phyloP scores from a whole-genome alignment of 169 alveolate genomes.

The Plasmodium cynomolgi region DNA sequence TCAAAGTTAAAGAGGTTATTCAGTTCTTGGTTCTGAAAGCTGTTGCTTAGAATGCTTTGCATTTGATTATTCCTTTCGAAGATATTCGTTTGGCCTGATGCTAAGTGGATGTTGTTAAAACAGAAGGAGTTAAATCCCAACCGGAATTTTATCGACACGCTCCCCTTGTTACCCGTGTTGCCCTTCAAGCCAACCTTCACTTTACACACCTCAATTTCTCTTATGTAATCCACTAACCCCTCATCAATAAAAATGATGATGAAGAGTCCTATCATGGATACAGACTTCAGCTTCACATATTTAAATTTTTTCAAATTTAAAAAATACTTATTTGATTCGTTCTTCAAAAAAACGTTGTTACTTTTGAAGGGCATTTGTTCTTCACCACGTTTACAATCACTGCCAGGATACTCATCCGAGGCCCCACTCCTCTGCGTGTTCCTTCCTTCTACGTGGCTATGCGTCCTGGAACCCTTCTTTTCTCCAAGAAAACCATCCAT shows the following conservation, averaged over 20 bases:
- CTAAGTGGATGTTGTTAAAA: conserved; percentile 89
- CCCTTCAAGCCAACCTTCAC: conserved; percentile 91
- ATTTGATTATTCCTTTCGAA: conserved; percentile 86
- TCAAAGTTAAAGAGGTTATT: conserved; percentile 77
- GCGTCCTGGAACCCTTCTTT: background rate
- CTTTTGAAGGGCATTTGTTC: background rate
- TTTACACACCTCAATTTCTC: conserved; percentile 81
- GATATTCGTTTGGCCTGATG: conserved; percentile 86
- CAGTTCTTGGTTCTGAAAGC: conserved; percentile 80
- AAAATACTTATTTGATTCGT: conserved; percentile 31
- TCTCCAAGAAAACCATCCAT: background rate
- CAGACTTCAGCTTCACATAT: conserved; percentile 79
- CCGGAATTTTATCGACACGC: conserved; percentile 83
- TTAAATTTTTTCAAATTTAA: conserved; percentile 63
- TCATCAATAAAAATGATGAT: conserved; percentile 85
- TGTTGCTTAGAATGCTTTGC: conserved; percentile 78
- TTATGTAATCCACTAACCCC: conserved; percentile 77
- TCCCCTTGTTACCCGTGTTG: conserved; percentile 93
- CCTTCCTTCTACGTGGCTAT: background rate
- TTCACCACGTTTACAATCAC: background rate
- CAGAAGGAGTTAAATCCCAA: conserved; percentile 81
- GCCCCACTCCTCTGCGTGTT: background rate
- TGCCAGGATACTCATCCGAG: background rate
- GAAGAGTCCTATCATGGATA: conserved; percentile 89
- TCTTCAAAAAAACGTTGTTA: background rate